Base-by-base conservation (phyloP, 306 rosid species). In the Quercus cerris region DNA sequence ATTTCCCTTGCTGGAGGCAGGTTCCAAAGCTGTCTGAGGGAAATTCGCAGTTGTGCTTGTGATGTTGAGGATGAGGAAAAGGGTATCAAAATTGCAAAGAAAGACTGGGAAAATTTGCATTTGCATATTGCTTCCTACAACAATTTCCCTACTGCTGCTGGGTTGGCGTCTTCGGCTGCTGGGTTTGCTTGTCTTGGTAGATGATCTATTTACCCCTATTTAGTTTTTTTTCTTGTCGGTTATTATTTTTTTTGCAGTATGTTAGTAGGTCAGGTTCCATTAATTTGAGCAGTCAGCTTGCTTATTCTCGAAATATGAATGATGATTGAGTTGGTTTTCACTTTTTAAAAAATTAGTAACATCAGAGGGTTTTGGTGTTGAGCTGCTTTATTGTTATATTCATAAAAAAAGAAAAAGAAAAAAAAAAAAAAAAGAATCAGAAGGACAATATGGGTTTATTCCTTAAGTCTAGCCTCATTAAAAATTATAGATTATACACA, bases 71-170 rank as follows among this genome's bases (percentile, higher is more conserved):
- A 93, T 78, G 72, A 83, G 76, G 89, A 87, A 77, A 93, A 88
- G 88, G 98, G 97, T 75, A 64, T 93, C 80, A 90, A 84, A 84
- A 93, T 95, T 84, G 71, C 74, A 0, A 90, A 90, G 77, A 90
- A 89, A 76, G 98, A 95, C 55, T 95, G 99, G 99, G 84, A 84
- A 14, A 90, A 89, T 52, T 81, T 95, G 85, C 94, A 91, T 49
- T 49, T 95, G 9, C 93, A 95, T 77, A 95, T 95, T 79, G 94
- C 94, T 86, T 95, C 99, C 9, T 90, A 83, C 85, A 95, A 95
- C 89, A 95, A 95, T 82, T 95, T 95, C 83, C 99, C 99, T 44
- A 95, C 99, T 59, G 99, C 99, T 46, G 99, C 99, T 41, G 99
- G 99, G 81, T 80, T 95, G 81, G 99, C 99, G 73, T 95, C 99